phyloP scores from a whole-genome alignment of 805 yeast genomes.

The Candida coleopterorum region DNA sequence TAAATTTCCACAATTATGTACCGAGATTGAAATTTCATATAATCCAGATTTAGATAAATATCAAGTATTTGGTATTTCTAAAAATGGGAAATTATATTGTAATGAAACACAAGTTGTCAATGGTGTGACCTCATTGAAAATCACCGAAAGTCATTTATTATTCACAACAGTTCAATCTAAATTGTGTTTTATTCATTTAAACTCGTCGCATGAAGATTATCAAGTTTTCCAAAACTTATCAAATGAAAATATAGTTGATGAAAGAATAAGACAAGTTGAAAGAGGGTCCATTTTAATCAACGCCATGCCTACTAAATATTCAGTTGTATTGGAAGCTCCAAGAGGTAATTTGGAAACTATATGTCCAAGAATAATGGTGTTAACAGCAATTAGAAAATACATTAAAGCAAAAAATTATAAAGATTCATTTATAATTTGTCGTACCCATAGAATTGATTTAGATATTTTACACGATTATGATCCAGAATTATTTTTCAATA shows the following conservation, averaged over 20 bases:
- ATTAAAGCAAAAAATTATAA: constrained; percentile 56
- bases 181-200: constrained; percentile 75
- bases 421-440: constrained; percentile 77
- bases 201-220: constrained; percentile 24
- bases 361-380: constrained; percentile 86
- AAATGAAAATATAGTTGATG: constrained; percentile 46
- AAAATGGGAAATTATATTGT: constrained; percentile 69
- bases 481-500: constrained; percentile 60
- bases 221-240: constrained; percentile 26
- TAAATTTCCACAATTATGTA: constrained; percentile 67
- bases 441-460: constrained; percentile 86
- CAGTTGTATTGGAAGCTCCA: constrained; percentile 87
- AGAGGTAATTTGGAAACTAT: constrained; percentile 95
- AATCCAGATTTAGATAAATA: constrained; percentile 16
- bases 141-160: constrained; percentile 66
- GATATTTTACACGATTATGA: constrained; percentile 87
- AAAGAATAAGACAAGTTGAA: constrained; percentile 83
- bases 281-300: constrained; percentile 85
- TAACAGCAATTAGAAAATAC: constrained; percentile 71
- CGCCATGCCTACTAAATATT: constrained; percentile 73
- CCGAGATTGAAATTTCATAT: constrained; percentile 45
- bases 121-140: constrained; percentile 76
- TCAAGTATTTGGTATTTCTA: constrained; percentile 64
- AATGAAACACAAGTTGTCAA: constrained; percentile 55
- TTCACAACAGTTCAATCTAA: constrained; percentile 87